Evolutionary conservation across 208 protist species (phyloP).

Genomic region (Blastocrithidia nonstop): DNA sequence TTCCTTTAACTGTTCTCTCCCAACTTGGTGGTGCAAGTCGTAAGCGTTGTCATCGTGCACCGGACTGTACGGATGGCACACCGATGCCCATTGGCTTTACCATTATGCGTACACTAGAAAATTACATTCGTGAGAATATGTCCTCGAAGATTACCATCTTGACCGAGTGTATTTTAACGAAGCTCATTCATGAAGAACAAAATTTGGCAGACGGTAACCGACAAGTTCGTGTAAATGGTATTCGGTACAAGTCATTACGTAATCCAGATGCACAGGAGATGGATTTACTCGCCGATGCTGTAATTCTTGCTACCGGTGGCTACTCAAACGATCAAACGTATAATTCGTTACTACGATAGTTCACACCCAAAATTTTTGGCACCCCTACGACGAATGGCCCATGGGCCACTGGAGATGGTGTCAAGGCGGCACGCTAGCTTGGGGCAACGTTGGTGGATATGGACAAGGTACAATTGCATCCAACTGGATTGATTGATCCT

Average conservation of each 20-base stretch:
- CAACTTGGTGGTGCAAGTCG: slow-evolving; percentile 84
- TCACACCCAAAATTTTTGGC: slow-evolving; percentile 41
- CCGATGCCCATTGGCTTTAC: slow-evolving; percentile 79
- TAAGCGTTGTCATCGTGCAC: slow-evolving; percentile 77
- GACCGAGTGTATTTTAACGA: slow-evolving; percentile 22
- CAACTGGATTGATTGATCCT: slow-evolving; percentile 91
- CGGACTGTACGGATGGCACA: slow-evolving; percentile 48
- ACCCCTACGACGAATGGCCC: slow-evolving; percentile 88
- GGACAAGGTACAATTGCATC: slow-evolving; percentile 92
- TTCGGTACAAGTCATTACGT: slow-evolving; percentile 10
- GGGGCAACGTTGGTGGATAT: slow-evolving; percentile 81
- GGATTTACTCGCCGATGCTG: too few relatives aligned
- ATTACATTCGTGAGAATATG: slow-evolving; percentile 48
- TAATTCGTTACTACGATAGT: slow-evolving; percentile 59
- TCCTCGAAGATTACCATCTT: slow-evolving; percentile 44
- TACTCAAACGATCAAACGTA: slow-evolving; percentile 53
- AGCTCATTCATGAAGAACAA: slow-evolving; percentile 18
- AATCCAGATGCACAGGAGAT: slow-evolving; percentile 7
- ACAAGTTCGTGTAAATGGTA: slow-evolving; percentile 26
- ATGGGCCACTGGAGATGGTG: slow-evolving; percentile 67
- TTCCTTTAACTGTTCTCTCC: slow-evolving; percentile 70
- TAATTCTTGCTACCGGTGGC: slow-evolving; percentile 85
- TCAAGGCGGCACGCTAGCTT: slow-evolving; percentile 49
- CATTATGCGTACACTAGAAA: slow-evolving; percentile 76
- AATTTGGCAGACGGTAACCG: slow-evolving; percentile 16